Evolutionary conservation across 1,139 yeast genomes (phyloP), one percentile per base, ranked within the genome.

Genomic region (Kluyveromyces marxianus): DNA sequence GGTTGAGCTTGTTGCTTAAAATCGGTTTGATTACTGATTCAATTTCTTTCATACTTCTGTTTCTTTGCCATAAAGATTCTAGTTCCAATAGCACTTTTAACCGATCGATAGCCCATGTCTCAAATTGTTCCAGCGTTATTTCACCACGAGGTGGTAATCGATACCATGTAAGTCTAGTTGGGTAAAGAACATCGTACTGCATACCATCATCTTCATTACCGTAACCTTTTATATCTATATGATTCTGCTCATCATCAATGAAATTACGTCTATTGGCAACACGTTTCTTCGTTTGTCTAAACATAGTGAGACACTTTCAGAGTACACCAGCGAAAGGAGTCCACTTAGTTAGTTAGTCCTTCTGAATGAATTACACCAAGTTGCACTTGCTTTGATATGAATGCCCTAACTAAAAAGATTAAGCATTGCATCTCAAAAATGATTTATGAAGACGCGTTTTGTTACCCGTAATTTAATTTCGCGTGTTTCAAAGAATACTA

Each of bases 91-190:
- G 72, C 7, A 92, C 79, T 59, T 83, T 81, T 53, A 92, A 73
- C 51, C 99, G 71, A 59, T 92, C 97, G 43, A 92, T 84, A 6
- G 97, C 97, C 97, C 97, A 92, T 21, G 74, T 74, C 66, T 92
- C 98, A 64, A 92, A 94, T 60, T 92, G 86, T 54, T 90, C 97
- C 35, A 92, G 64, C 0, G 97, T 88, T 58, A 92, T 80, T 65
- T 92, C 97, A 33, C 82, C 81, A 34, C 74, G 66, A 0, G 97
- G 97, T 5, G 96, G 94, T 3, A 69, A 54, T 38, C 72, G 76
- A 65, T 92, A 92, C 58, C 90, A 65, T 3, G 70, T 58, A 26
- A 68, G 48, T 45, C 64, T 67, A 6, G 66, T 54, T 37, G 58
- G 56, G 49, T 66, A 65, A 30, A 64, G 55, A 35, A 46, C 51